phyloP scores from a whole-genome alignment of 2,329 filamentous ascomycete species.

The Pestalotiopsis sp. region DNA sequence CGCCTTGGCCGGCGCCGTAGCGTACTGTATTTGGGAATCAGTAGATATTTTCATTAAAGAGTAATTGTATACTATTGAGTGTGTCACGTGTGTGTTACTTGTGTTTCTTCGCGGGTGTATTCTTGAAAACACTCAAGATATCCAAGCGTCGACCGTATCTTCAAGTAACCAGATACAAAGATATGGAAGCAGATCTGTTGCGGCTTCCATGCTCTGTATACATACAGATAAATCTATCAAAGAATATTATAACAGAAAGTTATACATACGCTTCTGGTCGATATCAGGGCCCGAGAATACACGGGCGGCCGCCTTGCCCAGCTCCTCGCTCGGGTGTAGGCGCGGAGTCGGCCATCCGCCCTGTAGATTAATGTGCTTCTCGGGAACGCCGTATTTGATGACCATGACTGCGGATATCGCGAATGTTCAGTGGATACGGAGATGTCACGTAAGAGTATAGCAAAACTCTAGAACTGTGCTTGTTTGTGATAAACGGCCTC shows the following conservation, averaged over 20 bases:
- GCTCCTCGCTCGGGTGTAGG: not conserved
- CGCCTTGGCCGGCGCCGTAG: not conserved
- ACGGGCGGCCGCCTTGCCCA: not conserved
- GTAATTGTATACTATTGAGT: too few relatives aligned
- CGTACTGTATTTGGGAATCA: not conserved
- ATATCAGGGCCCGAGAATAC: not conserved
- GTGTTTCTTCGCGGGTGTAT: too few relatives aligned
- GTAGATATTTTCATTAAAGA: too few relatives aligned
- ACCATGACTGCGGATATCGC: not conserved
- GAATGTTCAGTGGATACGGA: not conserved
- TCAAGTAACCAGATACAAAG: not conserved
- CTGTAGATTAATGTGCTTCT: conserved; percentile 4
- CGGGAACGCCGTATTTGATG: not conserved
- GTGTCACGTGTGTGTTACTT: too few relatives aligned
- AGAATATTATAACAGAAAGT: too few relatives aligned
- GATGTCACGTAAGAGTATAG: not conserved
- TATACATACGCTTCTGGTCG: not conserved
- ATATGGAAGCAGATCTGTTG: too few relatives aligned
- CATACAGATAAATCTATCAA: too few relatives aligned
- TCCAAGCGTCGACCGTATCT: too few relatives aligned
- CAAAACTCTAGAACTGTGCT: not conserved
- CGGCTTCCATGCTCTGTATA: too few relatives aligned
- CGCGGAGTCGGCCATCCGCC: conserved; percentile 10
- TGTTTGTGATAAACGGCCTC: not conserved
- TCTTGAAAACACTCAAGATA: too few relatives aligned